phyloP scores from a whole-genome alignment of 495 filamentous ascomycete species.

The Talaromyces thailandensis region DNA sequence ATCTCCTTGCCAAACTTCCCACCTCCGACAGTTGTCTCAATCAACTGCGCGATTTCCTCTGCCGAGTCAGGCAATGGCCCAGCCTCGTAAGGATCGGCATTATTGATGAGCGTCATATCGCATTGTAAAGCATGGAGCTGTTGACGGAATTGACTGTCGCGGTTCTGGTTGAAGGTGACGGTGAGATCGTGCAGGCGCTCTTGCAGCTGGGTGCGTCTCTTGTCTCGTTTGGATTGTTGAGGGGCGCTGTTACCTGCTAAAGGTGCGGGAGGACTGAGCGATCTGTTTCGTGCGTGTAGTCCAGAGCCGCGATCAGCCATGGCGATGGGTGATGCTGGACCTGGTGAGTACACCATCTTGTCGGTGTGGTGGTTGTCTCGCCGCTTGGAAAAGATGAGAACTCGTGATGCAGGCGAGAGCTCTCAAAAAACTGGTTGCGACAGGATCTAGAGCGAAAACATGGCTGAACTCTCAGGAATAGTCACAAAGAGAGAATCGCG shows the following conservation, averaged over 20 bases:
- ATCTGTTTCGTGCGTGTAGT: constrained; percentile 22
- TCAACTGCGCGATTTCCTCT: constrained; percentile 54
- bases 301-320: constrained; percentile 12
- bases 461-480: not conserved
- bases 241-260: constrained; percentile 10
- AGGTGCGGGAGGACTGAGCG: constrained; percentile 26
- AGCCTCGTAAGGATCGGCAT: constrained; percentile 68
- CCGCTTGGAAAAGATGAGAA: not conserved
- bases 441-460: not conserved
- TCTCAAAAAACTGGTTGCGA: not conserved
- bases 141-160: constrained; percentile 76
- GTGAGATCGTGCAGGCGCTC: constrained; percentile 68
- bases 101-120: constrained; percentile 79
- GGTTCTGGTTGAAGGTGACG: constrained; percentile 66
- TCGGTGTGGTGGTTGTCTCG: not conserved
- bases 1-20: constrained; percentile 46
- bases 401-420: not conserved
- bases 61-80: constrained; percentile 63
- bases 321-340: constrained; percentile 23
- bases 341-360: constrained; percentile 29
- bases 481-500: not conserved
- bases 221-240: constrained; percentile 76
- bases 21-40: constrained; percentile 48
- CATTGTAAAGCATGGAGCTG: constrained; percentile 82
- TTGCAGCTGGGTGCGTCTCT: constrained; percentile 66